Percentiles rank a stretch among this genome's conserved stretches.
Evolutionary conservation across 176 grass and related monocot genomes (phyloP).

Genomic region (Musa troglodytarum): DNA sequence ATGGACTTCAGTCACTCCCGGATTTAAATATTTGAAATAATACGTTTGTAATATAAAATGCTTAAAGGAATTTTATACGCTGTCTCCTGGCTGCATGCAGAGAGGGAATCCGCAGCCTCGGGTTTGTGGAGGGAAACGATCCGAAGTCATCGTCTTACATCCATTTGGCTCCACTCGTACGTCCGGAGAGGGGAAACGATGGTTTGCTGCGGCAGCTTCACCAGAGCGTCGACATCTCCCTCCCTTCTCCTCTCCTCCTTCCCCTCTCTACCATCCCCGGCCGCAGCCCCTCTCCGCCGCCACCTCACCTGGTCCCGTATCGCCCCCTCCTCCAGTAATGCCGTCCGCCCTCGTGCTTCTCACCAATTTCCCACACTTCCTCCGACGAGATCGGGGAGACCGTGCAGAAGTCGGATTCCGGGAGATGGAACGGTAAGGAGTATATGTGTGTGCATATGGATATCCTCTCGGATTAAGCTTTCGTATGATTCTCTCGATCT

Average conservation of each 20-base stretch:
- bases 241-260: neutral
- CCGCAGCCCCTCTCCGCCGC: neutral
- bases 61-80: neutral
- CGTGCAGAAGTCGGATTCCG: neutral
- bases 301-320: neutral
- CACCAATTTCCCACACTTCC: neutral
- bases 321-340: neutral
- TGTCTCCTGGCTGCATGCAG: neutral
- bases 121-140: constrained; percentile 1
- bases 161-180: neutral
- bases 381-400: neutral
- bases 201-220: neutral
- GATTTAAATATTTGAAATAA: no score
- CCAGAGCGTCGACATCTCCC: no score
- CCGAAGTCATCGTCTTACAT: neutral
- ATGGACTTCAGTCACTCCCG: no score
- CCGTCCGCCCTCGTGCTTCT: neutral
- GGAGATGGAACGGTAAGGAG: neutral
- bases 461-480: neutral
- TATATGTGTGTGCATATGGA: neutral
- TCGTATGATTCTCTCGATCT: neutral
- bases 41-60: no score
- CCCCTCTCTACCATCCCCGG: neutral
- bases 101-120: neutral
- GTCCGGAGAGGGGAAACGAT: neutral